Conservation (phyloP, 2,329 filamentous ascomycete species). For the Epichloe festucae region DNA sequence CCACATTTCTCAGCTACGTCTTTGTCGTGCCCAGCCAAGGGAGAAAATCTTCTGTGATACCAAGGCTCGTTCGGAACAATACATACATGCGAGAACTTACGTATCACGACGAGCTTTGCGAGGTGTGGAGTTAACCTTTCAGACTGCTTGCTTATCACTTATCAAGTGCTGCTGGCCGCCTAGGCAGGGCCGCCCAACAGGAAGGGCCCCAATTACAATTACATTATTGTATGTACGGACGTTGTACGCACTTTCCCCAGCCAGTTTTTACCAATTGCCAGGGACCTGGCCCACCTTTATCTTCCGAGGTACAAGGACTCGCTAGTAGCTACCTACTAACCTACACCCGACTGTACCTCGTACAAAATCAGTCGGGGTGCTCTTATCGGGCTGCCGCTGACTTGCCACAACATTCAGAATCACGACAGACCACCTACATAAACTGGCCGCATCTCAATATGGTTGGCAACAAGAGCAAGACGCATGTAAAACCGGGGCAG, state of each 20-base stretch:
- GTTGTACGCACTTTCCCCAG: neutral
- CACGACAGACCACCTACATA: neutral
- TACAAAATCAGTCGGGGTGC: neutral
- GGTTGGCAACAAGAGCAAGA: neutral
- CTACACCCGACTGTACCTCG: no score
- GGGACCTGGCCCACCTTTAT: neutral
- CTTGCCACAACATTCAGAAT: neutral
- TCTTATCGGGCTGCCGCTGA: neutral
- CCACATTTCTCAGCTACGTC: neutral
- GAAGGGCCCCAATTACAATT: neutral
- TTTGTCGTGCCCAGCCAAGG: neutral
- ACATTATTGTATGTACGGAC: no score
- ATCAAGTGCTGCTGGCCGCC: neutral
- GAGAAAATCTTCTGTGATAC: no score
- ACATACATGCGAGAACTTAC: no score
- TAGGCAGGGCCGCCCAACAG: neutral
- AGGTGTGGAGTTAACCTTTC: no score
- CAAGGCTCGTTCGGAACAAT: no score
- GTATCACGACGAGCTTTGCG: no score
- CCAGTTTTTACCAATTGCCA: neutral
- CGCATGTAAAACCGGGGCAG: neutral
- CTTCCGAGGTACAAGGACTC: neutral
- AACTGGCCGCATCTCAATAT: neutral
- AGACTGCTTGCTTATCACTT: neutral
- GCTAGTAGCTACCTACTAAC: no score